These are phyloP conservation scores for Microbotryum scabiosae DNA, from an alignment of 1,284 basidiomycete genomes.

Conservation along the genomic window DNA sequence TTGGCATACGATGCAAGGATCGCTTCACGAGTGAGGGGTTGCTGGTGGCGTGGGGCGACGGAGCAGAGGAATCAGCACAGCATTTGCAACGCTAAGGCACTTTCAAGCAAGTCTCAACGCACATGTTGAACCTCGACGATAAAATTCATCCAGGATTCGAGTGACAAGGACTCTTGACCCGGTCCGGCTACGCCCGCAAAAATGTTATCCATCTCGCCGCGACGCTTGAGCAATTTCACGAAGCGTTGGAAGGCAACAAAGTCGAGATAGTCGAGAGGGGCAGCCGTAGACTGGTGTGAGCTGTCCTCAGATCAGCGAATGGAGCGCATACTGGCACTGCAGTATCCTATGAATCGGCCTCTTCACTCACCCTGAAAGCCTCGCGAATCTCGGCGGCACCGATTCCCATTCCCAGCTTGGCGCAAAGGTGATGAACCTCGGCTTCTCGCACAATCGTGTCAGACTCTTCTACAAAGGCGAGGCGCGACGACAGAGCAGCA, in stretches of 20 bases:
- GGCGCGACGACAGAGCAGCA: constrained; percentile 37
- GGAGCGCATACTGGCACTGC: too few species aligned
- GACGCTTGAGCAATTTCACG: constrained; percentile 70
- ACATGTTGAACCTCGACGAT: constrained; percentile 62
- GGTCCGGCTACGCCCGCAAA: constrained; percentile 35
- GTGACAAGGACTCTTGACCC: constrained; percentile 44
- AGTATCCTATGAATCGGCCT: too few species aligned
- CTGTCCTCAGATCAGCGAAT: too few species aligned
- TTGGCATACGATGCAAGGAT: constrained; percentile 47
- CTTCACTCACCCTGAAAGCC: constrained; percentile 47
- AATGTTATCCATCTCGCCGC: constrained; percentile 63
- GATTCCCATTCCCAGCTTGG: constrained; percentile 23
- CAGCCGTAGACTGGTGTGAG: constrained; percentile 48
- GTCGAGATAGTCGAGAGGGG: constrained; percentile 60
- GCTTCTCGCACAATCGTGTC: constrained; percentile 18
- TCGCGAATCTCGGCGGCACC: constrained; percentile 14
- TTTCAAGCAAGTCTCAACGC: background rate
- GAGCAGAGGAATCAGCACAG: background rate
- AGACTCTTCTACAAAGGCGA: background rate
- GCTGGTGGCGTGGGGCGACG: too few species aligned
- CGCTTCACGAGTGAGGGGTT: too few species aligned
- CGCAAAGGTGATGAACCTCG: constrained; percentile 19
- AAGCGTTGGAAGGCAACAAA: constrained; percentile 77
- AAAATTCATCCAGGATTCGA: constrained; percentile 55
- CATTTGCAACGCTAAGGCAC: too few species aligned